Conservation (phyloP, 75 land plant genomes). For the Pinus albicaulis region DNA sequence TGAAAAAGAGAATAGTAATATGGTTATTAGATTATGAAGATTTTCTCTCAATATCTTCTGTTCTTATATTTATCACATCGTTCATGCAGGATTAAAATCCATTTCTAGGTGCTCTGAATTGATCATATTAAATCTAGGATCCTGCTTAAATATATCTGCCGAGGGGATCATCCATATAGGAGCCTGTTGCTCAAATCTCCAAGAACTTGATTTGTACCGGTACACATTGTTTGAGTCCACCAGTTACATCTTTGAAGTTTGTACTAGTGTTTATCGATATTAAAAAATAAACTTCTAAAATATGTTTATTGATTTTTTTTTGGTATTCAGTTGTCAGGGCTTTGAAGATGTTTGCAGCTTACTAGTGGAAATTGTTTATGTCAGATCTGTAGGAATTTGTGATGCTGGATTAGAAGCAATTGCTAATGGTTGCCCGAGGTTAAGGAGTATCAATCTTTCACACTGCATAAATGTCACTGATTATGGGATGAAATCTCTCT, state of each 20-base stretch:
- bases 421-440: slow-evolving; percentile 50
- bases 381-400: slow-evolving; percentile 70
- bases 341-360: background rate
- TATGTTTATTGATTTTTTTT: background rate
- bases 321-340: background rate
- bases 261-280: too few species aligned
- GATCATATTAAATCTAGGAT: slow-evolving; percentile 66
- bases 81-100: slow-evolving; percentile 64
- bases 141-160: slow-evolving; percentile 65
- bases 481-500: slow-evolving; percentile 43
- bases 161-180: slow-evolving; percentile 65
- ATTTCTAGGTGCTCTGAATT: slow-evolving; percentile 67
- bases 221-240: slow-evolving; percentile 13
- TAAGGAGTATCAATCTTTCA: slow-evolving; percentile 71
- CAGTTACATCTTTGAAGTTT: too few species aligned
- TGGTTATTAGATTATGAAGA: background rate
- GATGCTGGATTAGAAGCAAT: slow-evolving; percentile 68
- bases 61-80: slow-evolving; percentile 2
- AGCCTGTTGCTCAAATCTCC: slow-evolving; percentile 49
- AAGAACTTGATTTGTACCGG: slow-evolving; percentile 94
- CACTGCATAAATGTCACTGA: slow-evolving; percentile 81
- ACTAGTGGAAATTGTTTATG: background rate
- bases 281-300: too few species aligned
- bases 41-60: background rate
- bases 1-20: background rate